Conservation (phyloP, 495 filamentous ascomycete species). For the Neurospora sp. region DNA sequence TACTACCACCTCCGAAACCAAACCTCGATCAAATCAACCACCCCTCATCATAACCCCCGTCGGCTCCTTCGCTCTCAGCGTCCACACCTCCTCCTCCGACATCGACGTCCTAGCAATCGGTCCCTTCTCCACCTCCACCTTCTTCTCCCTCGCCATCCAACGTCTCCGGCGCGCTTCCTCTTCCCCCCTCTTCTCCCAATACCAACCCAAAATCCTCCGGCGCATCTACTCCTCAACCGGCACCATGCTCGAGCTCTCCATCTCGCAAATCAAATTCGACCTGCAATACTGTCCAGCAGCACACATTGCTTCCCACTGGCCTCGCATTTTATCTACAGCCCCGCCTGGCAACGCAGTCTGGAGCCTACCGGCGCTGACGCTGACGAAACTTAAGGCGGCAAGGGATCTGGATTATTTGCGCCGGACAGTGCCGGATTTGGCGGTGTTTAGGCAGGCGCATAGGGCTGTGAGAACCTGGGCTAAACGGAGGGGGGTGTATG, state of each 20-base stretch:
- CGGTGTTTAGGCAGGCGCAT: slow-evolving; percentile 41
- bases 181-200: neutral
- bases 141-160: slow-evolving; percentile 43
- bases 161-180: slow-evolving; percentile 34
- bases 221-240: slow-evolving; percentile 41
- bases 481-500: slow-evolving; percentile 44
- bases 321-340: slow-evolving; percentile 17
- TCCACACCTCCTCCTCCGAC: slow-evolving; percentile 45
- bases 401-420: slow-evolving; percentile 46
- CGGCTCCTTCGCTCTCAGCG: slow-evolving; percentile 50
- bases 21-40: slow-evolving; percentile 9
- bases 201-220: slow-evolving; percentile 33
- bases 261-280: slow-evolving; percentile 41
- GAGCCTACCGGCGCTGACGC: slow-evolving; percentile 33
- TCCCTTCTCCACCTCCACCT: slow-evolving; percentile 42
- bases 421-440: slow-evolving; percentile 40
- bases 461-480: slow-evolving; percentile 46
- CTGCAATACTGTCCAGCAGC: slow-evolving; percentile 50
- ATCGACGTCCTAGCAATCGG: slow-evolving; percentile 51
- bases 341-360: slow-evolving; percentile 36
- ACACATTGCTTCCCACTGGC: slow-evolving; percentile 34
- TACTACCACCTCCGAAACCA: neutral
- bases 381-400: slow-evolving; percentile 45
- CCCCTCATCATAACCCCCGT: slow-evolving; percentile 42
- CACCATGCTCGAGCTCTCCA: slow-evolving; percentile 45